phyloP scores from a whole-genome alignment of 805 yeast genomes.

The Teunomyces stri region DNA sequence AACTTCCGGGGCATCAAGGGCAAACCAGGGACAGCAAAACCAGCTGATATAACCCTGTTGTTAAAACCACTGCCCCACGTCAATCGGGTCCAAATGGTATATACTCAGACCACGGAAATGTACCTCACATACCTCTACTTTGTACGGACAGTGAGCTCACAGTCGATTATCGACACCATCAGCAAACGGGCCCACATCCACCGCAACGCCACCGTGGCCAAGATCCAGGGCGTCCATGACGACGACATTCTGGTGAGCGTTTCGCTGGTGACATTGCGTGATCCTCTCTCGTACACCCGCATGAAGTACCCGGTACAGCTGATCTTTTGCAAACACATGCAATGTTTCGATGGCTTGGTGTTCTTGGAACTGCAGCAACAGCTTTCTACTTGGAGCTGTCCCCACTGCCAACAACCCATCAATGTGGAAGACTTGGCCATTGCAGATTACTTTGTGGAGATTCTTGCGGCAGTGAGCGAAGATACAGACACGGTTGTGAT shows the following conservation, averaged over 20 bases:
- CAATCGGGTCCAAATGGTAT: slow-evolving; percentile 52
- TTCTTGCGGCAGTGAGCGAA: slow-evolving; percentile 51
- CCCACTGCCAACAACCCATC: slow-evolving; percentile 63
- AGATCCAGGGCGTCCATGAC: slow-evolving; percentile 38
- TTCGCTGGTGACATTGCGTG: slow-evolving; percentile 62
- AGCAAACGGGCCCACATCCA: slow-evolving; percentile 50
- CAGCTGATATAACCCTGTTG: slow-evolving; percentile 69
- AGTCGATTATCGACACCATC: slow-evolving; percentile 18
- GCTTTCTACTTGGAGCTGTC: slow-evolving; percentile 86
- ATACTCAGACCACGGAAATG: slow-evolving; percentile 54
- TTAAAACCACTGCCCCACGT: slow-evolving; percentile 26
- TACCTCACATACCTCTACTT: slow-evolving; percentile 56
- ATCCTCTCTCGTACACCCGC: slow-evolving; percentile 74
- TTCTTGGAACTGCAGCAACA: slow-evolving; percentile 74
- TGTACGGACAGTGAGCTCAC: slow-evolving; percentile 40
- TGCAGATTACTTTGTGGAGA: slow-evolving; percentile 69
- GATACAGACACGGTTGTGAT: slow-evolving; percentile 67
- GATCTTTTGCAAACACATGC: slow-evolving; percentile 70
- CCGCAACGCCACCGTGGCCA: slow-evolving; percentile 46
- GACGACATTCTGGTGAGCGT: slow-evolving; percentile 74
- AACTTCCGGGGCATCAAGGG: slow-evolving; percentile 67
- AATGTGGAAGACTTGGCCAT: slow-evolving; percentile 59
- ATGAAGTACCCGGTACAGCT: slow-evolving; percentile 75
- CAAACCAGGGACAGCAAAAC: slow-evolving; percentile 73
- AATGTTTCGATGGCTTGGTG: slow-evolving; percentile 81